Base-by-base conservation (phyloP, 495 filamentous ascomycete genomes). In the Cercophora scortea region DNA sequence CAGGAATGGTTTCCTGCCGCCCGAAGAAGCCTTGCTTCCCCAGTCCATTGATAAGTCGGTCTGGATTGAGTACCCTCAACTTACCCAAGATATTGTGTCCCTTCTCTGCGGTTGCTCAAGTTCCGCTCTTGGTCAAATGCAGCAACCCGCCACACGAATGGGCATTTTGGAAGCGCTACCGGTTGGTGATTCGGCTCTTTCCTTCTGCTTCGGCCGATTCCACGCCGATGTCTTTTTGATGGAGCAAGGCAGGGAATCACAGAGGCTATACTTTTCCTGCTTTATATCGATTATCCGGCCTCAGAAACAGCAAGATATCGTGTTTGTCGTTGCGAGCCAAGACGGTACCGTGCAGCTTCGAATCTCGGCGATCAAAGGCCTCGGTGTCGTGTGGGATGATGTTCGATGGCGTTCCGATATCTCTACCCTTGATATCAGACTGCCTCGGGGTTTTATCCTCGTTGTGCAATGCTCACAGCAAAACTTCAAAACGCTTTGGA, bases 351-450 rank as follows among this genome's bases (percentile, higher is more conserved):
- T 93, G 49, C 86, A 88, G 58, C 67, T 94, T n/a, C 68, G 79
- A 48, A 83, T 95, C 32, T 86, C 86, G 51, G 69, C 77, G 17
- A 80, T 85, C 56, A 84, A 78, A 54, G 78, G 79, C 57, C 66
- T 70, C n/a, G 85, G 85, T 0, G 80, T 84, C 3, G 83, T 80
- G 0, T 95, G 90, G 90, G 77, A 87, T 33, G 82, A 89, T 57
- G 81, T 93, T 18, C 73, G 79, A 44, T 95, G 89, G 89, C 84
- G 83, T 47, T 67, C 79, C 10, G 79, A 83, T 13, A 71, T 72
- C 8, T 73, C 76, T 49, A 74, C 71, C 3, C 73, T 95, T 57
- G 73, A 79, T 19, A 67, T 94, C 32, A 78, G 77, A 49, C 67
- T 94, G 11, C 82, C 85, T 3, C 78, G 84, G 42, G 83, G 85